Percentiles rank a stretch among this genome's conserved stretches.
phyloP scores from a whole-genome alignment of 768 basidiomycete genomes.

The Lactarius sanguifluus region DNA sequence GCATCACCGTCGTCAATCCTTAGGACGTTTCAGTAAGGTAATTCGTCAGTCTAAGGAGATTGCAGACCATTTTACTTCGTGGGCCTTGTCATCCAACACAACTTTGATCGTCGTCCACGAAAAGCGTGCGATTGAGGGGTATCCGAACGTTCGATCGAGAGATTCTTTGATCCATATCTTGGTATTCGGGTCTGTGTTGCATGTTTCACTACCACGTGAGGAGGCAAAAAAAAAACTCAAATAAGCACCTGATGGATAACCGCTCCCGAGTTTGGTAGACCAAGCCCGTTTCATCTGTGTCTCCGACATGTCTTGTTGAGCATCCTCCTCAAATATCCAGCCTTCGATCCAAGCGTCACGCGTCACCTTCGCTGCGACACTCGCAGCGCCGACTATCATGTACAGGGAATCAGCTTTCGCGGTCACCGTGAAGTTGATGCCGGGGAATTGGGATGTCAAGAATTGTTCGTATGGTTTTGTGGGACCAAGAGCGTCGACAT shows the following conservation, averaged over 20 bases:
- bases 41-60: not conserved
- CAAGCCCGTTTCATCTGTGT: slow-evolving; percentile 33
- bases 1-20: slow-evolving; percentile 88
- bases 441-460: slow-evolving; percentile 77
- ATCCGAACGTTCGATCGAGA: slow-evolving; percentile 89
- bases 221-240: not conserved
- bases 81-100: slow-evolving; percentile 75
- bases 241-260: slow-evolving; percentile 81
- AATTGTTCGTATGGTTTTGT: slow-evolving; percentile 83
- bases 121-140: slow-evolving; percentile 86
- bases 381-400: slow-evolving; percentile 96
- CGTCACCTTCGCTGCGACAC: slow-evolving; percentile 97
- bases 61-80: slow-evolving; percentile 74
- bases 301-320: slow-evolving; percentile 8
- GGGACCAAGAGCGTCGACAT: slow-evolving; percentile 92
- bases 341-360: slow-evolving; percentile 85
- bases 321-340: slow-evolving; percentile 77
- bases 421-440: slow-evolving; percentile 83
- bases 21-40: slow-evolving; percentile 7
- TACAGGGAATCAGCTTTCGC: slow-evolving; percentile 94
- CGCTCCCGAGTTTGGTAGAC: slow-evolving; percentile 60
- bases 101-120: slow-evolving; percentile 95
- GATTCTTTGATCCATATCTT: slow-evolving; percentile 77
- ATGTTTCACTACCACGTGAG: not conserved
- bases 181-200: slow-evolving; percentile 78